Conservation (phyloP, 768 basidiomycete genomes). For the Lactarius akahatsu region DNA sequence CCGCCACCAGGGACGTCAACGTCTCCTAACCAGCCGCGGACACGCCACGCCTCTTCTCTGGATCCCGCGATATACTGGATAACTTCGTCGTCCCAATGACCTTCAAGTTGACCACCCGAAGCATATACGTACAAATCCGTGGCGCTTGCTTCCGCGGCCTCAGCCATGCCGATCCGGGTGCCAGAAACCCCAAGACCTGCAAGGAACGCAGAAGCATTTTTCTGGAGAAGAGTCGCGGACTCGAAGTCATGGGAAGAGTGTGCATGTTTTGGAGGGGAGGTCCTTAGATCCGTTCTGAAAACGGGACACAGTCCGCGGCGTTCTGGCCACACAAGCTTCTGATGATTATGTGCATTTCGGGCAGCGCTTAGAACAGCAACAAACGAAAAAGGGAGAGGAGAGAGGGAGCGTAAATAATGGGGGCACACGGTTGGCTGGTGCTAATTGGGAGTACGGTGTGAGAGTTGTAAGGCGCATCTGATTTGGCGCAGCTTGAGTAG, state of each 20-base stretch:
- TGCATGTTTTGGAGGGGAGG: too few relatives aligned
- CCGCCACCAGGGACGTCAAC: conserved; percentile 69
- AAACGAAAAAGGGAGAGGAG: too few relatives aligned
- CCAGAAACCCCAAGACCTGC: conserved; percentile 70
- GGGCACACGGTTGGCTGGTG: too few relatives aligned
- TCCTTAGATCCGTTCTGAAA: too few relatives aligned
- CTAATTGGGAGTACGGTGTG: too few relatives aligned
- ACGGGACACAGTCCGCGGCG: too few relatives aligned
- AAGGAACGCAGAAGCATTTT: conserved; percentile 72
- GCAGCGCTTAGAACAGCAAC: too few relatives aligned
- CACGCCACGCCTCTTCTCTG: conserved; percentile 66
- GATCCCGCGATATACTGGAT: conserved; percentile 77
- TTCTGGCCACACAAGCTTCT: too few relatives aligned
- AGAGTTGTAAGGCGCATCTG: too few relatives aligned
- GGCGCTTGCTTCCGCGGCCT: conserved; percentile 67
- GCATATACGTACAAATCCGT: conserved; percentile 75
- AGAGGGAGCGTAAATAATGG: too few relatives aligned
- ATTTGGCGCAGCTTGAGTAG: too few relatives aligned
- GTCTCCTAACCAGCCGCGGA: conserved; percentile 80
- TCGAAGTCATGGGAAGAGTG: conserved; percentile 40
- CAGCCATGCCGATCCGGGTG: conserved; percentile 69
- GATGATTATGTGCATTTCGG: too few relatives aligned
- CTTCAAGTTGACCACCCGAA: conserved; percentile 39
- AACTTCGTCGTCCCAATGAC: conserved; percentile 77
- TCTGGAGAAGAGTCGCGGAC: conserved; percentile 80